Conservation (phyloP, 202 grass and related monocot species). For the Carex arenaria region DNA sequence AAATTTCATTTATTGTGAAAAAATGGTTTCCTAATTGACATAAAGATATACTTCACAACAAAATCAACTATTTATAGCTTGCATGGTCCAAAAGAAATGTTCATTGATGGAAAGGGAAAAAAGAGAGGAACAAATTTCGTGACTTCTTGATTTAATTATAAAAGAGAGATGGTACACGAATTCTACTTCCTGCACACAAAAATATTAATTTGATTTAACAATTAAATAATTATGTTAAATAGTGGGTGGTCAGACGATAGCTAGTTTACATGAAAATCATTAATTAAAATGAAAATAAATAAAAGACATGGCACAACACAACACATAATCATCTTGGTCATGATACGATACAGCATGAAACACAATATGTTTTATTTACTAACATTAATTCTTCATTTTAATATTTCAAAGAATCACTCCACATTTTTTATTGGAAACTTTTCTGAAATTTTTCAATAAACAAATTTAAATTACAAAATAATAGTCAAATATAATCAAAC, state of each 20-base stretch:
- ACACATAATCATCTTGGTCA: no score
- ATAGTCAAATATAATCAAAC: no score
- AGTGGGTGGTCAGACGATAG: not conserved
- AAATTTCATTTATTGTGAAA: not conserved
- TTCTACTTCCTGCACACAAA: not conserved
- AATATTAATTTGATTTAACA: not conserved
- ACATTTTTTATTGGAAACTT: no score
- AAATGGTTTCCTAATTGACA: not conserved
- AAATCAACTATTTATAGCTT: not conserved
- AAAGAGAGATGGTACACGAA: not conserved
- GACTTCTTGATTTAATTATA: not conserved
- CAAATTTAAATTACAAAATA: no score
- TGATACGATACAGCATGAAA: no score
- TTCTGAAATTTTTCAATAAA: no score
- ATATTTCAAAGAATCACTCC: no score
- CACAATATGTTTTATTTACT: no score
- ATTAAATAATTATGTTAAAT: not conserved
- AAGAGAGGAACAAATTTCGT: not conserved
- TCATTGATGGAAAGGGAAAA: not conserved
- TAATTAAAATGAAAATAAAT: not conserved
- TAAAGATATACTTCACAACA: not conserved
- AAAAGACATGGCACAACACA: not conserved
- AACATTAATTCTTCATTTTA: no score
- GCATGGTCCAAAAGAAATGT: not conserved
- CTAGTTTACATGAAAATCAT: not conserved